Conservation (phyloP, 352 stramenopile genomes). For the Pythium volutum region DNA sequence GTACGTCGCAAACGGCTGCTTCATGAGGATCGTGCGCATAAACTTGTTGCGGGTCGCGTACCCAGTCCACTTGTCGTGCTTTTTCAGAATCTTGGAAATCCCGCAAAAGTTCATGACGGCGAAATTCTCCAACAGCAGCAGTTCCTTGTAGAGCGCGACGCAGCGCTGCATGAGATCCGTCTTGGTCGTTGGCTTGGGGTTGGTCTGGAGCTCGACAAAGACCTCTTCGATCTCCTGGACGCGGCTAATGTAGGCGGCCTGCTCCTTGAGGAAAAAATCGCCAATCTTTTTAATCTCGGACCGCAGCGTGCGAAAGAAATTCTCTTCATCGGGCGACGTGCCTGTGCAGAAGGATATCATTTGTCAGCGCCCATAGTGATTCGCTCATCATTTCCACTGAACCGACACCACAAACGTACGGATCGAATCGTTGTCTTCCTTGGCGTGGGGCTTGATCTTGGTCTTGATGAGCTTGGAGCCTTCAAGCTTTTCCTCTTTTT, state of each 20-base stretch:
- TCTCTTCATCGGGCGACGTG: slow-evolving; percentile 81
- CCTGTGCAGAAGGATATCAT: slow-evolving; percentile 31
- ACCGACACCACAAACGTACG: slow-evolving; percentile 37
- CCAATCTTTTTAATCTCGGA: slow-evolving; percentile 85
- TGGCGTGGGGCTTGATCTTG: slow-evolving; percentile 75
- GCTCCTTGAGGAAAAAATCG: slow-evolving; percentile 84
- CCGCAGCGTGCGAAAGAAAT: slow-evolving; percentile 85
- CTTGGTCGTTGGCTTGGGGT: slow-evolving; percentile 50
- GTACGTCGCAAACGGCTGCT: slow-evolving; percentile 86
- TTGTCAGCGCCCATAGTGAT: background rate
- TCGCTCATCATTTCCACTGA: background rate
- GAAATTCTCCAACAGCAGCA: slow-evolving; percentile 87
- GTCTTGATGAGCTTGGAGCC: slow-evolving; percentile 68
- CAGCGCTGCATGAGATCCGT: slow-evolving; percentile 80
- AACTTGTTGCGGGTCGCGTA: slow-evolving; percentile 90
- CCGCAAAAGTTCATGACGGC: slow-evolving; percentile 89
- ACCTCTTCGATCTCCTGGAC: slow-evolving; percentile 65
- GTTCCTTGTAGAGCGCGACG: slow-evolving; percentile 83
- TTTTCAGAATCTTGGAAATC: slow-evolving; percentile 90
- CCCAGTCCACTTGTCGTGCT: slow-evolving; percentile 90
- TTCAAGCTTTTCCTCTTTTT: slow-evolving; percentile 83
- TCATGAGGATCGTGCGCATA: slow-evolving; percentile 88
- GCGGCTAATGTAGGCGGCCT: slow-evolving; percentile 64
- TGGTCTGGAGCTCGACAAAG: slow-evolving; percentile 63
- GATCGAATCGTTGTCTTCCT: slow-evolving; percentile 87